Evolutionary conservation across 306 rosid genomes (phyloP).

Genomic region (Casuarina equisetifolia): DNA sequence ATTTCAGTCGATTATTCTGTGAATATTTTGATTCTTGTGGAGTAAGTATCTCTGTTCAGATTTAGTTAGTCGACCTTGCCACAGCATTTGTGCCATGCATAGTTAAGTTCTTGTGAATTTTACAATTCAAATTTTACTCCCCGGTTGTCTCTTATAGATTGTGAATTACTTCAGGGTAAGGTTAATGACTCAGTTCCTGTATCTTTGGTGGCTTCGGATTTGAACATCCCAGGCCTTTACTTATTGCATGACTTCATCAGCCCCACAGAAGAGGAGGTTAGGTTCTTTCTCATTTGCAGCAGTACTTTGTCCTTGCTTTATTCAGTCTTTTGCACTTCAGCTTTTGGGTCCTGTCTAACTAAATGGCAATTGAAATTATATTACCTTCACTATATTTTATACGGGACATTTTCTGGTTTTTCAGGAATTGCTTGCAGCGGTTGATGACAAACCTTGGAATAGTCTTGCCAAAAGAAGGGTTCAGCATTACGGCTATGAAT

Average conservation of each 20-base stretch:
- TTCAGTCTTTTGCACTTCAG: conserved; percentile 7
- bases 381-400: not conserved
- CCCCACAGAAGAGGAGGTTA: conserved; percentile 74
- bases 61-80: not conserved
- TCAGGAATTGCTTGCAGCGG: conserved; percentile 65
- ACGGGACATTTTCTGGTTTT: conserved; percentile 16
- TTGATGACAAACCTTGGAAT: conserved; percentile 73
- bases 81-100: not conserved
- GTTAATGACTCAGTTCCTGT: conserved; percentile 39
- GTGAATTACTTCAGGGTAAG: not conserved
- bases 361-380: not conserved
- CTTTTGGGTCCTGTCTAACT: not conserved
- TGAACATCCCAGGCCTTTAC: conserved; percentile 76
- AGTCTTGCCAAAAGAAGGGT: conserved; percentile 82
- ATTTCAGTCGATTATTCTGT: not conserved
- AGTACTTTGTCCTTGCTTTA: conserved; percentile 18
- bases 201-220: conserved; percentile 61
- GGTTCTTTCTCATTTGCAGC: conserved; percentile 21
- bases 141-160: not conserved
- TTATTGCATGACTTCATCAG: conserved; percentile 70
- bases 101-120: not conserved
- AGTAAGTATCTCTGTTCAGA: not conserved
- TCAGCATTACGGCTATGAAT: conserved; percentile 93
- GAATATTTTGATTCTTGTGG: not conserved
- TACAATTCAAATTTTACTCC: not conserved